Evolutionary conservation across 2,329 filamentous ascomycete genomes (phyloP), one percentile per base, ranked within the genome.

Genomic region (Hyphodiscus sp.): DNA sequence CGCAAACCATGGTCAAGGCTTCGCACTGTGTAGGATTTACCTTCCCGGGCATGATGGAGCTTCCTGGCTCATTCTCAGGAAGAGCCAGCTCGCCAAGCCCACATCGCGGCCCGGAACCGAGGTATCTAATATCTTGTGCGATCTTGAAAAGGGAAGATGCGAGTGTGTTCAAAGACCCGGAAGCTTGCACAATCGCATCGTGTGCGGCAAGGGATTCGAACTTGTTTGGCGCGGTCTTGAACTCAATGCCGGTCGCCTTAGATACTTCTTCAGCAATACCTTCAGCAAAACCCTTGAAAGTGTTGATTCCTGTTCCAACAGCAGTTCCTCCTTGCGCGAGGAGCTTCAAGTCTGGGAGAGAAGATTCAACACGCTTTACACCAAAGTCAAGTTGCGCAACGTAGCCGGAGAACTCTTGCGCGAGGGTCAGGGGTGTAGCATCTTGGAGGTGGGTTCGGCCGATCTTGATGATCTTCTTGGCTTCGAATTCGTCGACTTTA

Each of bases 1-100:
- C 84, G 77, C 92, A 96, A 57, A 97, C 79, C 94, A 99, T 99
- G 65, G 94, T 97, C 71, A 99, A 77, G 58, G 91, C 89, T 79
- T 99, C 94, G 75, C 91, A 96, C 76, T 99, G 94, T 30, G 94
- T 99, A 30, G 94, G 94, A 79, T 99, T 99, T 71, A 99, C 94
- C 79, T 99, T 99, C 68, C 94, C 94, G 45, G 94, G 94, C 94
- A 99, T 99, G 78, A 99, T 97, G 65, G 89, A 95, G 68, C 87
- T 94, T 60, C 92, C 92, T 33, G 94, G 94, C 78, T 99, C 94
- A 76, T 99, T 99, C 78, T 99, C 94, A 23, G 94, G 94, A 49
- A 99, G 83, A 68, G 82, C 82, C 59, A 99, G 82, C 77, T 99
- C 94, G 62, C 91, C 92, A 20, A 97, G 86, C 67, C 94, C 94